Evolutionary conservation across 345 rosid species (phyloP), one percentile per base, ranked within the genome.

Genomic region (Xanthoceras sorbifolium): DNA sequence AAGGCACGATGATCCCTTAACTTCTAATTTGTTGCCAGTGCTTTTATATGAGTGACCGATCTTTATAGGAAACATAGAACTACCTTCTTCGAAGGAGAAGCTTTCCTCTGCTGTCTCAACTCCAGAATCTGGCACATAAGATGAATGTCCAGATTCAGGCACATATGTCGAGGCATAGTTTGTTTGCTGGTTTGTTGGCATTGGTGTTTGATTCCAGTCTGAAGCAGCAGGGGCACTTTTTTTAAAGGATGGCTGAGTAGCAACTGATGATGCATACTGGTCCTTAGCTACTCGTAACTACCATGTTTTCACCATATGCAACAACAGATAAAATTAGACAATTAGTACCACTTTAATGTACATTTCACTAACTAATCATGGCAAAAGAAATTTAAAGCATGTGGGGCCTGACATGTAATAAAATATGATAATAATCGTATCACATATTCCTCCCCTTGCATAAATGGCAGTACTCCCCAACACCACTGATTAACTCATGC

Each of bases 241-340:
- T 80, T 61, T 87, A 52, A 78, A 70, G 26, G 97, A 67, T 69
- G 90, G 82, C 76, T 90, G 97, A 67, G 88, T 64, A 67, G 86
- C 67, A 77, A 78, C 87, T 14, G 88, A 78, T 78, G 96, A 83
- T 32, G 83, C 72, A 54, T 75, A 59, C 61, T 84, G 87, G 46
- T 83, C 93, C 86, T 84, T 92, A 1, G 93, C 85, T 79, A 87
- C 94, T 61, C 87, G 89, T 78, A 96, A 73, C 98, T 96, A 77
- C 28, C 66, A 82, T 42, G 20, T 54, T 66, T 64, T 40, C 65
- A 82, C 26, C 72, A 83, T 36, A 63, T 15, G n/a, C 26, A 61
- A 72, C 22, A 78, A 34, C 20, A 71, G 3, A 64, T 12, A 70
- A 62, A 76, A 79, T 50, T 36, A 74, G 72, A 57, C 34, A 74